Base-by-base conservation (phyloP, 2,329 filamentous ascomycete genomes). In the Colletotrichum trifolii region DNA sequence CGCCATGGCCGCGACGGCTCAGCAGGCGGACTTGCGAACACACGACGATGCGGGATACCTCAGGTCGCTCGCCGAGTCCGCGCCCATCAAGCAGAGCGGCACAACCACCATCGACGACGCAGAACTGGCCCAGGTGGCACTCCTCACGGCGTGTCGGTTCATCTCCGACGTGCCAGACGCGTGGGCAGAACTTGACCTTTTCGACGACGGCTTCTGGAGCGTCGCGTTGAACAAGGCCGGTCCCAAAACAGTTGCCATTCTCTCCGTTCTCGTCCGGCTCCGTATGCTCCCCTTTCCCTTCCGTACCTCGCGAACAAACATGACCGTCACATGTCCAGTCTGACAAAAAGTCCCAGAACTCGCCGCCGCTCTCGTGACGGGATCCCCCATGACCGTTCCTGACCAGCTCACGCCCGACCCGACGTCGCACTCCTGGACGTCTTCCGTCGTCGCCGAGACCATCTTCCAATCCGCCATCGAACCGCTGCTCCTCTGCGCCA, bases 401-500 rank as follows among this genome's bases (percentile, higher is more conserved):
- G 66, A 71, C 1, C 56, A 71, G 8, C 60, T 75, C 4, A 49
- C 42, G 36, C 62, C 55, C 17, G 42, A 59, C 34, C 65, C 60
- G 8, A 47, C 46, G 36, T 54, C 47, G 39, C 66, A 49, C 5
- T 35, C 39, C 36, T 56, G 56, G 47, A 39, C 43, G 34, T 48
- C 54, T 39, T 62, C 66, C 52, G 5, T 57, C 25, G 48, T 71
- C 52, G 70, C 67, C 33, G 64, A 69, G 54, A 54, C 62, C 15
- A 57, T 71, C 2, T 72, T 68, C 40, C 59, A 54, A 10, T 70
- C 47, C 47, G 60, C 71, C 7, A 50, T 64, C 47, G 71, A 74
- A n/a, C 71, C 76, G 0, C 60, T 78, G 4, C 65, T 76, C 15
- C 67, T 78, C 8, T 77, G 75, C 60, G 72, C 74, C 25, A 70